Evolutionary conservation across 2,329 filamentous ascomycete species (phyloP).

Genomic region (Fusarium chaquense): DNA sequence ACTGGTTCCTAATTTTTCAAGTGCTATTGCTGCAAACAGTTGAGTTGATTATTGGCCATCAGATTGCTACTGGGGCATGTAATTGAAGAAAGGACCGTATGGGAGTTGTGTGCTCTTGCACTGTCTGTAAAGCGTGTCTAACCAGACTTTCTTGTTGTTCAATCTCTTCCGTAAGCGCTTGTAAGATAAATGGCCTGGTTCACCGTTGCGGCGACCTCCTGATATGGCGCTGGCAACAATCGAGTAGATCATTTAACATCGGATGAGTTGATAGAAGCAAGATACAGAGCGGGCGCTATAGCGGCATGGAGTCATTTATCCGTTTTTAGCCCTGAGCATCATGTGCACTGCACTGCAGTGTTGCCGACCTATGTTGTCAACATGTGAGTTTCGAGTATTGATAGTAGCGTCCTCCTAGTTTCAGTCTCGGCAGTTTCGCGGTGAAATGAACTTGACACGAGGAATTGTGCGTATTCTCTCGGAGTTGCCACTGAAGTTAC

Average conservation of each 20-base stretch:
- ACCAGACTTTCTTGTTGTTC: conserved; percentile 4
- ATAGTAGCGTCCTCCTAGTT: conserved; percentile 11
- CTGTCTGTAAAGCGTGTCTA: conserved; percentile 8
- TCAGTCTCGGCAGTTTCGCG: conserved; percentile 40
- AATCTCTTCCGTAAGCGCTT: conserved; percentile 27
- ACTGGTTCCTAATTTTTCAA: background rate
- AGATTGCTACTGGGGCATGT: background rate
- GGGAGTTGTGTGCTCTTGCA: conserved; percentile 9
- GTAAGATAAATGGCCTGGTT: conserved; percentile 13
- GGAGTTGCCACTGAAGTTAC: conserved; percentile 20
- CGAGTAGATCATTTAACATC: background rate
- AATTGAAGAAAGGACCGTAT: background rate
- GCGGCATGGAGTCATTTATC: conserved; percentile 36
- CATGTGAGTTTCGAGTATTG: conserved; percentile 4
- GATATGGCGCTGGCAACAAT: conserved; percentile 30
- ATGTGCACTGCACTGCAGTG: background rate
- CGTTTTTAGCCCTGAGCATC: conserved; percentile 28
- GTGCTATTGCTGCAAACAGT: background rate
- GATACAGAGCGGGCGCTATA: conserved; percentile 15
- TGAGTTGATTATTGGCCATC: background rate
- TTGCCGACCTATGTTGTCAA: background rate
- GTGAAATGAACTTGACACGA: conserved; percentile 13
- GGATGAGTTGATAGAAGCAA: conserved; percentile 15
- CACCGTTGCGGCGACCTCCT: conserved; percentile 7
- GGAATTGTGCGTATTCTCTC: conserved; percentile 4